Conservation (phyloP, 1,284 basidiomycete species). For the Cystobasidiaceae sp. region DNA sequence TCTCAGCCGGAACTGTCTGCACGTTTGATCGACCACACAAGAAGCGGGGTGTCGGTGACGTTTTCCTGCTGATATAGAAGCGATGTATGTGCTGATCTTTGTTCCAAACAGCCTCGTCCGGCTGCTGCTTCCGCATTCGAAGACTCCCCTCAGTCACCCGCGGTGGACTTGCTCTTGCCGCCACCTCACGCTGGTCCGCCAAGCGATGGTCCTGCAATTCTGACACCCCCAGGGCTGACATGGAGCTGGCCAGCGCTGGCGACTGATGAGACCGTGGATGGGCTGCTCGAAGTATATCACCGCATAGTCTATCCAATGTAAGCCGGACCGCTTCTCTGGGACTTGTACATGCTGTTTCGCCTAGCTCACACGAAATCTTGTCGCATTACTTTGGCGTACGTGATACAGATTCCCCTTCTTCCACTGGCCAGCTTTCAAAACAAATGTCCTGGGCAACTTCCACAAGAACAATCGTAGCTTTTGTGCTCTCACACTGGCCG, state of each 20-base stretch:
- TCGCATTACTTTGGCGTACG: background rate
- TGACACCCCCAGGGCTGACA: background rate
- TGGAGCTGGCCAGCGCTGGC: background rate
- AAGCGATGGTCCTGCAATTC: background rate
- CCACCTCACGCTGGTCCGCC: background rate
- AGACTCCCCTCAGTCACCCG: background rate
- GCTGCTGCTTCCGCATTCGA: background rate
- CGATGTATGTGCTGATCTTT: too few relatives aligned
- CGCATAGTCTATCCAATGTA: constrained; percentile 45
- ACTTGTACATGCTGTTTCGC: too few relatives aligned
- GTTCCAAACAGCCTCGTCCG: background rate
- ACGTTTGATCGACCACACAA: constrained; percentile 47
- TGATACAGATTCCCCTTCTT: constrained; percentile 43
- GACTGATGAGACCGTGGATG: background rate
- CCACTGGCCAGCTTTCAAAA: constrained; percentile 46
- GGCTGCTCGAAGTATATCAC: constrained; percentile 35
- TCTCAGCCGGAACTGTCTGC: constrained; percentile 43
- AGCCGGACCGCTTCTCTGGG: constrained; percentile 9
- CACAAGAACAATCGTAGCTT: constrained; percentile 44
- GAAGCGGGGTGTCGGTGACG: constrained; percentile 44
- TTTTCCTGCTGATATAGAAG: background rate
- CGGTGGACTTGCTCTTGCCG: background rate
- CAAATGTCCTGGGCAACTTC: constrained; percentile 35
- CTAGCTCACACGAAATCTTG: too few relatives aligned
- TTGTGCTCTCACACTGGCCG: constrained; percentile 43